A percentile compares a stretch with the other conserved stretches of the same genome.
Evolutionary conservation across 768 basidiomycete genomes (phyloP).

Genomic region (Wakefieldia striispora): DNA sequence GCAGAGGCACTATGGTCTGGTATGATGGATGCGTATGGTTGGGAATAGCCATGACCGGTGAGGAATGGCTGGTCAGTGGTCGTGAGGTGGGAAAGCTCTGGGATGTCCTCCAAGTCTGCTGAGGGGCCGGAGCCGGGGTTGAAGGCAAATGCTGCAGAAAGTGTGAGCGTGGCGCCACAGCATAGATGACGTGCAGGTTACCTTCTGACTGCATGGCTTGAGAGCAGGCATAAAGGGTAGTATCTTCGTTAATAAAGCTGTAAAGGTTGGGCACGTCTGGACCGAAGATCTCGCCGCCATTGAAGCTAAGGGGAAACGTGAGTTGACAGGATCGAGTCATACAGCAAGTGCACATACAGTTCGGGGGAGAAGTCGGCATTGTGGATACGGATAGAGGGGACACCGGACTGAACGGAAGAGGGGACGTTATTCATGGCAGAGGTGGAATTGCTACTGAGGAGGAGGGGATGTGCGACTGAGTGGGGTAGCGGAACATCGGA

Average conservation of each 20-base stretch:
- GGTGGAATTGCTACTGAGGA: not conserved
- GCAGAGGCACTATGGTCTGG: constrained; percentile 6
- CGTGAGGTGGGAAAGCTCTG: constrained; percentile 16
- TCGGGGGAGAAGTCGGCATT: constrained; percentile 7
- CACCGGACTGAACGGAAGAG: not conserved
- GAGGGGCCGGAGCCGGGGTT: not conserved
- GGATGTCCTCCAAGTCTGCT: constrained; percentile 16
- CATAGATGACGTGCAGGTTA: not conserved
- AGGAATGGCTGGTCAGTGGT: constrained; percentile 8
- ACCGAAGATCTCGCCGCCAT: not conserved
- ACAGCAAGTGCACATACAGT: constrained; percentile 17
- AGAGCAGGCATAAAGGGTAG: not conserved
- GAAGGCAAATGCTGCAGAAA: not conserved
- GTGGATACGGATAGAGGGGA: constrained; percentile 21
- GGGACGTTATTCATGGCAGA: constrained; percentile 13
- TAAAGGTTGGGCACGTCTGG: not conserved
- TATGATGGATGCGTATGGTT: constrained; percentile 11
- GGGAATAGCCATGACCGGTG: constrained; percentile 1
- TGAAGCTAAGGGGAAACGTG: constrained; percentile 11
- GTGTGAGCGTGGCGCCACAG: constrained; percentile 18
- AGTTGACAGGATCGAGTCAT: constrained; percentile 2
- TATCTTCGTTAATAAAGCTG: not conserved
- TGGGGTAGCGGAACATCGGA: not conserved
- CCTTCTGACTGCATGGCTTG: constrained; percentile 2
- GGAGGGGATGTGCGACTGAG: constrained; percentile 11